Evolutionary conservation across 305 asterid genomes (phyloP), one percentile per base, ranked within the genome.

Genomic region (Ajuga reptans): DNA sequence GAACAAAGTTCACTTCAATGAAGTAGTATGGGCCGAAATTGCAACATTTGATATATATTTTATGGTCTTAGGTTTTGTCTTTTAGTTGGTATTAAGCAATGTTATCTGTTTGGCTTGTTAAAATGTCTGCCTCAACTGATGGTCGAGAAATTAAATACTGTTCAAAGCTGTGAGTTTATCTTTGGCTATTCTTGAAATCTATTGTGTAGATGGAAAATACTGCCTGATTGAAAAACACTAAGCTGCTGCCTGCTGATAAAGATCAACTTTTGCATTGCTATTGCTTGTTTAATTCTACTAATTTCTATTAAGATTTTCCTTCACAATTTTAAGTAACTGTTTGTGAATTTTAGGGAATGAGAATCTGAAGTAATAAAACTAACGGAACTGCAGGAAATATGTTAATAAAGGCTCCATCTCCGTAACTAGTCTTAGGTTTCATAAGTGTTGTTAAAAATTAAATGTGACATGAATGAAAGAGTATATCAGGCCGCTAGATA

Each of bases 131-230:
- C 16, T 49, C 27, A 27, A 42, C 56, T 27, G 47, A 39, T 33
- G 21, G n/a, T 63, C 29, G 41, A 16, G 37, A n/a, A 18, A 42
- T 50, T n/a, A 36, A 16, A 3, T 56, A 10, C 29, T 18, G 12
- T 56, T 69, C 14, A 14, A 33, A 47, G 58, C 31, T 70, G 53
- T 54, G 9, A 68, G 37, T 61, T 65, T 55, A 56, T 46, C 12
- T n/a, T 47, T 66, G 50, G 49, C 46, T 42, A 63, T 63, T 62
- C 56, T 29, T 14, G 69, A 49, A 61, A 62, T 45, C 14, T 39
- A 18, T 54, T 9, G 71, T 8, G 31, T 31, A 51, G 41, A 0
- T 62, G 47, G 51, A 17, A 42, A 59, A 50, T 36, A 34, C 37
- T 12, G 36, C 69, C 55, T 49, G 64, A 63, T 50, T 66, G 47